Evolutionary conservation across 1,284 basidiomycete genomes (phyloP).

Genomic region (Trichosporon inkin): DNA sequence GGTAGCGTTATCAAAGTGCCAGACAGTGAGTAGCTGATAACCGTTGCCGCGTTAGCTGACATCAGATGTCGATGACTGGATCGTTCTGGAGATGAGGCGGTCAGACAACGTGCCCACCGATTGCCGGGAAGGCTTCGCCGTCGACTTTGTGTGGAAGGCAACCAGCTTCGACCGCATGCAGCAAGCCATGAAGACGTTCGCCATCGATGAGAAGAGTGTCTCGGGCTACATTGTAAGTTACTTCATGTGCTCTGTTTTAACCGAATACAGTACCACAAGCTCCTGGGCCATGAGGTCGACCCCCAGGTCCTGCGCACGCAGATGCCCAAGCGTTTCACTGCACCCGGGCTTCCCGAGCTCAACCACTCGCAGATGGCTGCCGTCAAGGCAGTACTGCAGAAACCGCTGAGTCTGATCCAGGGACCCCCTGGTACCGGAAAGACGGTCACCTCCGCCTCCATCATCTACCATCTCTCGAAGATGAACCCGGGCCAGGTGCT

Average conservation of each 20-base stretch:
- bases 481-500: constrained; percentile 99
- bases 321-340: constrained; percentile 79
- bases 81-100: constrained; percentile 84
- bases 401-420: constrained; percentile 96
- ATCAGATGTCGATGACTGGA: constrained; percentile 92
- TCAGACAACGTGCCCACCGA: constrained; percentile 93
- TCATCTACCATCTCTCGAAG: constrained; percentile 97
- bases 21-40: constrained; percentile 66
- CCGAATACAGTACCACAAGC: constrained; percentile 58
- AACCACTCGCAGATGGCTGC: constrained; percentile 99
- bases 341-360: constrained; percentile 93
- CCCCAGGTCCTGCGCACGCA: constrained; percentile 77
- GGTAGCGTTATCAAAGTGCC: constrained; percentile 99
- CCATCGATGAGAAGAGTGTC: constrained; percentile 97
- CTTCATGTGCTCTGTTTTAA: background rate
- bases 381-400: constrained; percentile 96
- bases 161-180: constrained; percentile 99
- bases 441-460: constrained; percentile 98
- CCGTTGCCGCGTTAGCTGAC: background rate
- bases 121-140: constrained; percentile 89
- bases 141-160: constrained; percentile 99
- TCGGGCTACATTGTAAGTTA: constrained; percentile 87
- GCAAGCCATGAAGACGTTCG: constrained; percentile 98
- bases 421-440: constrained; percentile 98
- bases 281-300: constrained; percentile 92